Evolutionary conservation across 345 rosid species (phyloP), one percentile per base, ranked within the genome.

Genomic region (Ceriops decandra): DNA sequence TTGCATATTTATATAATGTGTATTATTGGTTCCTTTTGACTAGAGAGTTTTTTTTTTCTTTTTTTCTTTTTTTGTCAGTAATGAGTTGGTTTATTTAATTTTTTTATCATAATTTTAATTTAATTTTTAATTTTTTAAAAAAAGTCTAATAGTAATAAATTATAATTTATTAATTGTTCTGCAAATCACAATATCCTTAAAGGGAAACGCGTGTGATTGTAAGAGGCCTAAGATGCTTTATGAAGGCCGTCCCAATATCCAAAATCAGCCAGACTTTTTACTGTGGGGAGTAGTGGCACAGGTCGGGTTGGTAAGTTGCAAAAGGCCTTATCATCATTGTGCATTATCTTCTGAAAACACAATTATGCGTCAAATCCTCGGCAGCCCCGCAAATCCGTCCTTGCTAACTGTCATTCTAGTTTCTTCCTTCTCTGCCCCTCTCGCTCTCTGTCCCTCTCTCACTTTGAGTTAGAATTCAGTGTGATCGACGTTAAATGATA

Each of bases 251-350:
- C 36, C 70, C 59, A 71, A 66, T 75, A 71, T 77, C 70, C 77
- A 16, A 73, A 73, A 62, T 63, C 63, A 57, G 21, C 52, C 51
- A 68, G 54, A 19, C 56, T 68, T 78, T 66, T 66, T 9, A 69
- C 67, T 73, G 81, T 76, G 54, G 72, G 16, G 58, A 72, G 72
- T 75, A 78, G 81, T 74, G 76, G 56, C 38, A n/a, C 60, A 66
- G 79, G 87, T 87, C 79, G 83, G 90, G 90, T 85, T 79, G 87
- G 80, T 82, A 83, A 86, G 93, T 68, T 72, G 82, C 90, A 85
- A 68, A 71, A 71, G 69, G 76, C 26, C 58, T 54, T 22, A 74
- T 72, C 79, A 73, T 77, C 52, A 62, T 69, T 81, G 67, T 79
- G 76, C 79, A 67, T 67, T 63, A 65, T 66, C 67, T 67, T 68